phyloP scores from a whole-genome alignment of 2,329 filamentous ascomycete species.

The Leptographium flavum region DNA sequence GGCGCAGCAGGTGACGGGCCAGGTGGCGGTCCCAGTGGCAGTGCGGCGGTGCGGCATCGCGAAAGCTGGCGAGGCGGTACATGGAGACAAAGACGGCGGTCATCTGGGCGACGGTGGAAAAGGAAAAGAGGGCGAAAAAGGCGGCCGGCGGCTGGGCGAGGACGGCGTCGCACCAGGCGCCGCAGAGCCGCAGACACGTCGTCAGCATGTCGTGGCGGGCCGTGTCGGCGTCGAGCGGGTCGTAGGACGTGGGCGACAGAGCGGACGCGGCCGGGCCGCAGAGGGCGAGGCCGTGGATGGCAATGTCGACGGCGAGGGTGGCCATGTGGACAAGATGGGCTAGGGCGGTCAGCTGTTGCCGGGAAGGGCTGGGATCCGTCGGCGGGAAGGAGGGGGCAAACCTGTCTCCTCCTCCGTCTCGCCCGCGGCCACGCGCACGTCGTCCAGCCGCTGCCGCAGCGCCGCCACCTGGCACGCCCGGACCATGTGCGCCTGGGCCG shows the following conservation, averaged over 20 bases:
- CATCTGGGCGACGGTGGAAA: conserved; percentile 3
- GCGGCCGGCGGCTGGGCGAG: neutral
- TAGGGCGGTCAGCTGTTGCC: no score
- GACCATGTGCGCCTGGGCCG: neutral
- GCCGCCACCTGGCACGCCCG: conserved; percentile 4
- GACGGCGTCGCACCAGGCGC: conserved; percentile 1
- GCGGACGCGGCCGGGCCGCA: no score
- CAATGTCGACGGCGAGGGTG: neutral
- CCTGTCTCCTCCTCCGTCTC: no score
- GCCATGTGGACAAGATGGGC: no score
- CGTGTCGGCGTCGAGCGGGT: neutral
- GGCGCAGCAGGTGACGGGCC: conserved; percentile 2
- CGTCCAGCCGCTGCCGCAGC: neutral
- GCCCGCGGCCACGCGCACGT: neutral
- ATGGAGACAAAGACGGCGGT: conserved; percentile 1
- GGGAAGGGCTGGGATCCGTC: no score
- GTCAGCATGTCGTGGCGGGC: neutral
- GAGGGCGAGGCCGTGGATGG: neutral
- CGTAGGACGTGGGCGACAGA: no score
- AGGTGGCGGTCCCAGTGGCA: conserved; percentile 4
- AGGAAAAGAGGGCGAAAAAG: conserved; percentile 5
- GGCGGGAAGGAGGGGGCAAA: no score
- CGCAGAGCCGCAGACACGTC: conserved; percentile 2
- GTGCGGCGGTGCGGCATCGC: neutral
- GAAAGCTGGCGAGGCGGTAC: conserved; percentile 2